A percentile compares a stretch with the other conserved stretches of the same genome.
Conservation (phyloP, 176 grass and related monocot species). For the Alopecurus myosuroides region DNA sequence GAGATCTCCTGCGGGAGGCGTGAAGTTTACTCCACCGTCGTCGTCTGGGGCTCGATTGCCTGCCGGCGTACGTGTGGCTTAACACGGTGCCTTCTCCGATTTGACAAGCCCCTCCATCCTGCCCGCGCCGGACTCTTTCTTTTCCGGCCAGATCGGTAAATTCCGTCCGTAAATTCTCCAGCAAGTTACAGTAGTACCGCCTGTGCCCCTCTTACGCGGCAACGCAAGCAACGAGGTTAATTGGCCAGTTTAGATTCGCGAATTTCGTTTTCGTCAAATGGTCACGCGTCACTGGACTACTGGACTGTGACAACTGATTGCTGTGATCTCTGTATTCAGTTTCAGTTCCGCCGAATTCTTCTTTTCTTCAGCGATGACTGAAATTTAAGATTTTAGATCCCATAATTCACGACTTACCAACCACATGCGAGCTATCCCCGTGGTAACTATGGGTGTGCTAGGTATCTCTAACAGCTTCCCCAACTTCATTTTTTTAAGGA, state of each 20-base stretch:
- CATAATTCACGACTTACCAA: too few relatives aligned
- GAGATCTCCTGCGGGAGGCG: conserved; percentile 35
- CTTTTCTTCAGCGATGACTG: not conserved
- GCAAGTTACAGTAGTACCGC: not conserved
- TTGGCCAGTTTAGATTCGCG: not conserved
- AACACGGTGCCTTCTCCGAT: conserved; percentile 42
- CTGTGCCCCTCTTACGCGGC: not conserved
- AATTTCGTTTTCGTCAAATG: not conserved
- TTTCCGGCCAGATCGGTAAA: not conserved
- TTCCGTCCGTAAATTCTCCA: not conserved
- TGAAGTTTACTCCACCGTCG: conserved; percentile 34
- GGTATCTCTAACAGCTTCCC: too few relatives aligned
- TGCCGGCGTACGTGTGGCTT: conserved; percentile 12
- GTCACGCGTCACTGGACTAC: not conserved
- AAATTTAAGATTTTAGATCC: not conserved
- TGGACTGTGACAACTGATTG: not conserved
- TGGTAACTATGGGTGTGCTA: too few relatives aligned
- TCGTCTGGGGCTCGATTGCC: not conserved
- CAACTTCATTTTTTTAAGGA: too few relatives aligned
- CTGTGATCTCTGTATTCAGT: not conserved
- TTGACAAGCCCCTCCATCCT: conserved; percentile 10
- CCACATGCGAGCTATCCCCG: too few relatives aligned
- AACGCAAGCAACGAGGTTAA: conserved; percentile 7
- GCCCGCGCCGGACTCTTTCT: not conserved
- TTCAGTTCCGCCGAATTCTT: not conserved